phyloP scores from a whole-genome alignment of 805 yeast genomes.

The Wickerhamomyces alni region DNA sequence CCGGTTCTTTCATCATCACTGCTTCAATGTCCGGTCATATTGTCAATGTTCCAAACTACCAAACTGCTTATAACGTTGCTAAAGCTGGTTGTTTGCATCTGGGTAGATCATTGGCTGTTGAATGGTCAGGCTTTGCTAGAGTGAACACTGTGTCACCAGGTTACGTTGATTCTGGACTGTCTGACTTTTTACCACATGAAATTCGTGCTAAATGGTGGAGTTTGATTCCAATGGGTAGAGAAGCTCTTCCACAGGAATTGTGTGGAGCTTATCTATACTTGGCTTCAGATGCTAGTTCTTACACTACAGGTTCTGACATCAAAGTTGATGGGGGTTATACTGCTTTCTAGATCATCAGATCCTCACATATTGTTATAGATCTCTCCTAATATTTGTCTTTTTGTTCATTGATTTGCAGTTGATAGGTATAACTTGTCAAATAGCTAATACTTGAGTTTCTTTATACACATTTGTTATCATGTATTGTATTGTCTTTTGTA shows the following conservation, averaged over 20 bases:
- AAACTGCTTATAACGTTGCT: conserved; percentile 85
- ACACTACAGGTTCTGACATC: conserved; percentile 74
- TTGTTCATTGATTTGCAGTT: too few relatives aligned
- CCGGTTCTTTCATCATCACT: conserved; percentile 77
- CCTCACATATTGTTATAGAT: not conserved
- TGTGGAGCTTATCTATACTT: conserved; percentile 76
- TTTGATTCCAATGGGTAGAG: conserved; percentile 64
- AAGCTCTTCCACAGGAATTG: conserved; percentile 66
- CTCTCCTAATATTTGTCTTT: too few relatives aligned
- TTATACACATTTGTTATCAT: too few relatives aligned
- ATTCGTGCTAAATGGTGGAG: conserved; percentile 43
- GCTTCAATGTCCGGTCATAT: conserved; percentile 89
- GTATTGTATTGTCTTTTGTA: too few relatives aligned
- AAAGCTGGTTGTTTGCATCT: conserved; percentile 80
- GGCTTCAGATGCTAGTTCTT: conserved; percentile 77
- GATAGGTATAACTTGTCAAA: too few relatives aligned
- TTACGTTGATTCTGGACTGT: conserved; percentile 71
- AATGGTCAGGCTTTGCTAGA: conserved; percentile 87
- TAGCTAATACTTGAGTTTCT: too few relatives aligned
- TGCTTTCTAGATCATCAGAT: conserved; percentile 9
- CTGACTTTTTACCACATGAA: conserved; percentile 40
- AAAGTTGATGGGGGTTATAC: conserved; percentile 75
- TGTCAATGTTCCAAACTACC: conserved; percentile 82
- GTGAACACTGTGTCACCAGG: conserved; percentile 83
- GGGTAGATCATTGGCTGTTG: conserved; percentile 74